Base-by-base conservation (phyloP, 805 yeast species). In the Hyphopichia homilentoma region DNA sequence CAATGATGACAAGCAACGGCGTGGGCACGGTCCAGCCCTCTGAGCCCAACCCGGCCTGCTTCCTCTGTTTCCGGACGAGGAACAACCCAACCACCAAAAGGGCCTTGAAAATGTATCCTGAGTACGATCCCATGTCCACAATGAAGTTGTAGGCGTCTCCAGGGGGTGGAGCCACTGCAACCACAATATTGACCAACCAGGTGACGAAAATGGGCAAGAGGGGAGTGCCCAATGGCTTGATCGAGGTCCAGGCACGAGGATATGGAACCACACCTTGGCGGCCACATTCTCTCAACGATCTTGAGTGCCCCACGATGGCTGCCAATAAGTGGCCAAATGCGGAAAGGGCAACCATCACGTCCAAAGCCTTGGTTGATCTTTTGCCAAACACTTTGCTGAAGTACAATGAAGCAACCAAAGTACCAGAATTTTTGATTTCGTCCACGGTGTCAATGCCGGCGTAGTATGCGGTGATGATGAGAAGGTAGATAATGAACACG, bases 71-170 rank as follows among this genome's bases (percentile, higher is more conserved):
- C 34, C 62, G 47, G 16, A 55, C 48, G 12, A 44, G 38, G 20
- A 57, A 26, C 27, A 57, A 43, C 2, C 62, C 62, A 20, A 55
- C 45, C 18, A 51, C 48, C 31, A 53, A 41, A 16, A 54, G 34
- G 27, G 49, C 34, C 27, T 47, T 55, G 49, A 57, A 57, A 27
- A 57, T 43, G 39, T 55, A 52, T n/a, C 44, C 37, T 4, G 52
- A 40, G 39, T 55, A 57, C 3, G 61, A 50, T 6, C 59, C 59
- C 37, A 57, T 35, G 36, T 57, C 61, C 25, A 55, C 56, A 8
- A 57, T 47, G 22, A 55, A 54, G 39, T 55, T 55, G 39, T 55
- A 57, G 5, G 62, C 62, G 38, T 55, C 60, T 17, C 62, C 62
- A 7, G 62, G 54, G 6, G 62, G 62, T 15, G 62, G 62, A 18